phyloP scores from a whole-genome alignment of 768 basidiomycete genomes.

The Calocera cornea region DNA sequence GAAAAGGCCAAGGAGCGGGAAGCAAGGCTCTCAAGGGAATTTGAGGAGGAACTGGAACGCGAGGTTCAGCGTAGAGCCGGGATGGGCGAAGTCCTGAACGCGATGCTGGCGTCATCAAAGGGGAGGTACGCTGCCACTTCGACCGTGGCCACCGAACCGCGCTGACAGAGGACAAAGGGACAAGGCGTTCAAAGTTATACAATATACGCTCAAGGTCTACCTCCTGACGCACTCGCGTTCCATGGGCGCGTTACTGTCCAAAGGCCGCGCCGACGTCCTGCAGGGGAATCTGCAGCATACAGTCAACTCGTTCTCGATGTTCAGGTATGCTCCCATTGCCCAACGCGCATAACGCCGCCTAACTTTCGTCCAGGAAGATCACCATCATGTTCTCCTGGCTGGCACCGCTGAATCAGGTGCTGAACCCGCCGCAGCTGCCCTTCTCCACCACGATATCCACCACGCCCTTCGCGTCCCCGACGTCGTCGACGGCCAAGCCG shows the following conservation, averaged over 20 bases:
- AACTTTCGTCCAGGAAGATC: slow-evolving; percentile 42
- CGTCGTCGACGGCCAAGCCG: not conserved
- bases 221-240: slow-evolving; percentile 44
- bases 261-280: slow-evolving; percentile 34
- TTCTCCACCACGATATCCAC: slow-evolving; percentile 36
- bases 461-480: slow-evolving; percentile 11
- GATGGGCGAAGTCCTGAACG: not conserved
- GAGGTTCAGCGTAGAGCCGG: not conserved
- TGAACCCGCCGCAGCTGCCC: slow-evolving; percentile 51
- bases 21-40: not conserved
- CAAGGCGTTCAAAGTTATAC: slow-evolving; percentile 48
- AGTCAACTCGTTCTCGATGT: slow-evolving; percentile 55
- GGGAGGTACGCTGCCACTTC: not conserved
- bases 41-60: not conserved
- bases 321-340: slow-evolving; percentile 38
- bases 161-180: not conserved
- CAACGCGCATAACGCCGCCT: not conserved
- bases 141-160: not conserved
- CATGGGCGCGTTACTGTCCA: slow-evolving; percentile 4
- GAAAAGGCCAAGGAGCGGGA: not conserved
- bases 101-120: not conserved
- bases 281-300: slow-evolving; percentile 49
- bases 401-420: slow-evolving; percentile 53
- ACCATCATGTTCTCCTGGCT: slow-evolving; percentile 79
- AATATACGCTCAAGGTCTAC: slow-evolving; percentile 66